Conservation (phyloP, 2,329 filamentous ascomycete genomes). For the Verticillium zaregamsianum region DNA sequence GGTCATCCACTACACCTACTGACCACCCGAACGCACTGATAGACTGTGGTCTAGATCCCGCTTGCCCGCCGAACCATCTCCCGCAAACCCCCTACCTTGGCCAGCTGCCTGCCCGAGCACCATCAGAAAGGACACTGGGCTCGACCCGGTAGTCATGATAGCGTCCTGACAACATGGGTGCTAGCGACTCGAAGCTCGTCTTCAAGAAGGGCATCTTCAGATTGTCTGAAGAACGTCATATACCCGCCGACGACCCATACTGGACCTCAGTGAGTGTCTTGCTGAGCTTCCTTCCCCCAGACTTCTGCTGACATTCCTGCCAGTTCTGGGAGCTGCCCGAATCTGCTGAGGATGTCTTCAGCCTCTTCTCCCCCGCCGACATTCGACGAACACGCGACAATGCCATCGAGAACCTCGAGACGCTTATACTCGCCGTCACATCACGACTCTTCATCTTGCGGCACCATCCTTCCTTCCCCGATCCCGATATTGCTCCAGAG, state of each 20-base stretch:
- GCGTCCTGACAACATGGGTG: constrained; percentile 64
- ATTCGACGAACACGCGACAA: constrained; percentile 84
- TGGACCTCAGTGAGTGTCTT: constrained; percentile 76
- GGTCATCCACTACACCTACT: neutral
- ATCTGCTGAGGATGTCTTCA: constrained; percentile 93
- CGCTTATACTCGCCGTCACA: constrained; percentile 77
- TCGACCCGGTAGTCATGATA: constrained; percentile 9
- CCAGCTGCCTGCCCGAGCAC: neutral
- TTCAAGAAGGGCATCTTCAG: constrained; percentile 99
- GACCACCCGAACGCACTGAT: neutral
- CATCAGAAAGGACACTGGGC: neutral
- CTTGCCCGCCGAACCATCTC: neutral
- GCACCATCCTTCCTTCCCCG: constrained; percentile 87
- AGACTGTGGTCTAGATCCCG: neutral
- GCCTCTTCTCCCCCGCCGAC: constrained; percentile 83
- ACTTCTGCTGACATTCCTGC: constrained; percentile 1
- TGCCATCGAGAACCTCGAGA: constrained; percentile 84
- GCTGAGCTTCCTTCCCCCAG: neutral
- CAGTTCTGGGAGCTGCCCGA: constrained; percentile 98
- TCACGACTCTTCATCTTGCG: constrained; percentile 77
- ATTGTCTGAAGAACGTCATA: constrained; percentile 85
- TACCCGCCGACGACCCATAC: constrained; percentile 83
- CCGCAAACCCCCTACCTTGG: neutral
- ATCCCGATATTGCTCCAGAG: constrained; percentile 78
- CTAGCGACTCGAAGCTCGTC: constrained; percentile 96